Evolutionary conservation across 257 asterid genomes (phyloP), one percentile per base, ranked within the genome.

Genomic region (Solanum sejunctum): DNA sequence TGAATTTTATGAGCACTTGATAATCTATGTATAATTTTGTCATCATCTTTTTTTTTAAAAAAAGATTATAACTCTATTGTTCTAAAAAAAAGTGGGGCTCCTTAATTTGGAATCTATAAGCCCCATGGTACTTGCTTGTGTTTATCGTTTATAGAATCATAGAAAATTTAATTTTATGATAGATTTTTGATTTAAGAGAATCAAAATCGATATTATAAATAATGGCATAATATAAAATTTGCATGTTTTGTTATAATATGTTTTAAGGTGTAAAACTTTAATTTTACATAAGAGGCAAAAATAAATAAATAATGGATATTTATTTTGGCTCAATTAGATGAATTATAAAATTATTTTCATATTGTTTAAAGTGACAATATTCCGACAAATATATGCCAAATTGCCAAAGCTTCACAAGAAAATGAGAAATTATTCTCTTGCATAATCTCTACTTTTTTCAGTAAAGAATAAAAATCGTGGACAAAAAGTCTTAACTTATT

Each of bases 171-270:
- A 0, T 20, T 58, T 58, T 1, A 0, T 1, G 7, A 60, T 60
- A 58, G 0, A 58, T 32, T 0, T 10, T 6, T 0, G 36, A 10
- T 1, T n/a, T 10, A 60, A n/a, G 1, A 12, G 0, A 10, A 60
- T 60, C 1, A 1, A 60, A 60, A 2, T 0, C 15, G 10, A 10
- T 60, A 3, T 60, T n/a, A n/a, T 60, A n/a, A 10, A n/a, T 10
- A 60, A n/a, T n/a, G 32, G 4, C 67, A 2, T n/a, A 10, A 1
- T 6, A 64, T 26, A 64, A 64, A 64, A 1, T 63, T 63, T 60
- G 16, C 26, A 51, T 51, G 10, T n/a, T 60, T n/a, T 60, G 12
- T 60, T 54, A 54, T 63, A 41, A 12, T 12, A 16, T 63, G 41
- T 26, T 63, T 12, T 12, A 51, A 51, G 56, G 56, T 36, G 41